A percentile compares a stretch with the other conserved stretches of the same genome.
Evolutionary conservation across 169 alveolate species (phyloP).

Genomic region (Plasmodium inui): DNA sequence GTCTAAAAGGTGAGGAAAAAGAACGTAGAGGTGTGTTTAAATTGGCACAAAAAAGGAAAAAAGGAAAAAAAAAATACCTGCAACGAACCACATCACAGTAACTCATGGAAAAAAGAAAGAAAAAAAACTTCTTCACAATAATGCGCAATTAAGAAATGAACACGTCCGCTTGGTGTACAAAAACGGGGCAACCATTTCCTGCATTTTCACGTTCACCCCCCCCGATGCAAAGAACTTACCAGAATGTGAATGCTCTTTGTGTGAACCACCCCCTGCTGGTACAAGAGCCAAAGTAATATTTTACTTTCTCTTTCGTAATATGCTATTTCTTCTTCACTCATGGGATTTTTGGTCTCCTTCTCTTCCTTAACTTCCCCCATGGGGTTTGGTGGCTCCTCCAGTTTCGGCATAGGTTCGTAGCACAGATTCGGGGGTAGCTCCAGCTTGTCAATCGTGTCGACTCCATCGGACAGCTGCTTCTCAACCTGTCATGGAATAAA

Average conservation of each 20-base stretch:
- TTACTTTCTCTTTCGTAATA: slow-evolving; percentile 52
- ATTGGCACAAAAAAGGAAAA: not conserved
- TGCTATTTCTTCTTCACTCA: slow-evolving; percentile 37
- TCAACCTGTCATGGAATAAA: slow-evolving; percentile 17
- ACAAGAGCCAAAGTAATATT: slow-evolving; percentile 57
- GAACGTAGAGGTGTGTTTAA: not conserved
- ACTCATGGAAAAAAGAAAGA: too few relatives aligned
- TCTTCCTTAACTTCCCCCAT: slow-evolving; percentile 26
- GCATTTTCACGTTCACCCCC: not conserved
- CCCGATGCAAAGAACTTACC: slow-evolving; percentile 21
- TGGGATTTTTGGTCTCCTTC: not conserved
- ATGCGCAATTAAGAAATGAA: not conserved
- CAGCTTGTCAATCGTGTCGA: slow-evolving; percentile 48
- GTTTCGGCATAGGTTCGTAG: slow-evolving; percentile 14
- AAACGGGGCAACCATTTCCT: not conserved
- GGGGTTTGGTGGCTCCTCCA: not conserved
- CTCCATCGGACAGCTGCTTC: slow-evolving; percentile 47
- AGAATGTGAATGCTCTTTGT: slow-evolving; percentile 56
- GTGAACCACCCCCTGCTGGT: slow-evolving; percentile 69
- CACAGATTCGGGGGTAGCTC: slow-evolving; percentile 39
- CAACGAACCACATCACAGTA: too few relatives aligned
- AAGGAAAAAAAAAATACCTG: too few relatives aligned
- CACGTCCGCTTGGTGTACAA: not conserved
- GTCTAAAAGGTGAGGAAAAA: slow-evolving; percentile 15
- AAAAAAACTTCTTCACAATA: not conserved